Percentiles rank a stretch among this genome's conserved stretches.
These are phyloP conservation scores for Coccinonectria pachysandricola DNA, from an alignment of 2,329 filamentous ascomycete species.

Conservation along the genomic window DNA sequence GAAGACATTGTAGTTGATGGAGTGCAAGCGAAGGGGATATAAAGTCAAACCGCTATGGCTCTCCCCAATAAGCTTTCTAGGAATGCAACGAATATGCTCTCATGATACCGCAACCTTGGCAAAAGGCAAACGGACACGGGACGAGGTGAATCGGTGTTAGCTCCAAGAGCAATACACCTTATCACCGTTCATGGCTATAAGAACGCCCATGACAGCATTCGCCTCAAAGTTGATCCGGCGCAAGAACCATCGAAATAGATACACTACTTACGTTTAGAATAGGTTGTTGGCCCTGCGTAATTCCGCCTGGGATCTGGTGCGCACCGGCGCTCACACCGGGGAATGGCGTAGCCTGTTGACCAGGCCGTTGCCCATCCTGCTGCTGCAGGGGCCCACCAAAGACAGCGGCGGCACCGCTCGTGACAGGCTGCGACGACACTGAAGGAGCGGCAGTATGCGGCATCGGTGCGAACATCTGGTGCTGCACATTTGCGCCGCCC, in stretches of 20 bases:
- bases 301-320: conserved; percentile 29
- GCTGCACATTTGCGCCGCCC: conserved; percentile 34
- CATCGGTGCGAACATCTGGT: conserved; percentile 49
- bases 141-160: conserved; percentile 7
- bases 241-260: conserved; percentile 3
- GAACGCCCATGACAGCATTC: no score
- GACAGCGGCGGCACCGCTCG: conserved; percentile 50
- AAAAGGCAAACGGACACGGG: conserved; percentile 6
- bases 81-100: no score
- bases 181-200: no score
- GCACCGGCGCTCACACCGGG: conserved; percentile 34
- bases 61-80: no score
- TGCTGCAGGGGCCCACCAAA: conserved; percentile 62
- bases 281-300: conserved; percentile 33
- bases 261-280: conserved; percentile 40
- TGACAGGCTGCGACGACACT: conserved; percentile 43
- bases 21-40: not conserved
- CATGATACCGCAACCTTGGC: no score
- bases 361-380: conserved; percentile 51
- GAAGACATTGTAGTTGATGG: conserved; percentile 5
- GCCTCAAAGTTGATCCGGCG: not conserved
- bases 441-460: conserved; percentile 39
- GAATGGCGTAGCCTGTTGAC: conserved; percentile 32
- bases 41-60: no score
- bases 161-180: no score